Evolutionary conservation across 163 green algal genomes (phyloP), one percentile per base, ranked within the genome.

Genomic region (Dunaliella salina): DNA sequence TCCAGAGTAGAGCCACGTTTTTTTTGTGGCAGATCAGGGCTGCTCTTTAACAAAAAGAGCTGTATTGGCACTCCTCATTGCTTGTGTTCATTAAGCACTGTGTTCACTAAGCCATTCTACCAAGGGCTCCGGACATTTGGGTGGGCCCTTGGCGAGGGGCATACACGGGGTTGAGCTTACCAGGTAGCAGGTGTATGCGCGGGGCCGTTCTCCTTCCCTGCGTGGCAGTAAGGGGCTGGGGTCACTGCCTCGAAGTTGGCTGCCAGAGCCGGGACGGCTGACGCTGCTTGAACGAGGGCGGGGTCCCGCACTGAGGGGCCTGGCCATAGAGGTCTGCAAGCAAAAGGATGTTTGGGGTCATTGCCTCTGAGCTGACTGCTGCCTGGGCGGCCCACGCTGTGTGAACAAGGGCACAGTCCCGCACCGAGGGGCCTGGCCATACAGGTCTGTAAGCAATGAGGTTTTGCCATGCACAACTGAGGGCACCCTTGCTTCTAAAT

Each of bases 161-260:
- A 50, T 50, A 30, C 8, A n/a, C 13, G 13, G 67, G n/a, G 67
- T 12, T n/a, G 26, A 30, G 35, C 79, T 50, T 26, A 82, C 79
- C 72, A 88, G 78, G 80, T 89, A 89, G 83, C 87, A 89, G 1
- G 83, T 87, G 83, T 87, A 89, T 29, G 78, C 87, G 0, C 78
- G 24, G n/a, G 87, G 87, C 25, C 87, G 87, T 80, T 89, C 80
- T 0, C 87, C 87, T 13, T 72, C 83, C 29, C 30, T 63, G 1
- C 87, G 87, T 20, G 63, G 20, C 0, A 69, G 67, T 34, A 50
- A 50, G 40, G 83, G 46, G 4, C 40, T n/a, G 35, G 46, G 82
- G n/a, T 72, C 45, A 75, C 63, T 75, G 63, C 63, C 63, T 29
- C 63, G 13, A 5, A 75, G 63, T 1, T 26, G 22, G 11, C 63